These are phyloP conservation scores for Rhynchosporium graminicola DNA, from an alignment of 2,329 filamentous ascomycete genomes.

Conservation along the genomic window DNA sequence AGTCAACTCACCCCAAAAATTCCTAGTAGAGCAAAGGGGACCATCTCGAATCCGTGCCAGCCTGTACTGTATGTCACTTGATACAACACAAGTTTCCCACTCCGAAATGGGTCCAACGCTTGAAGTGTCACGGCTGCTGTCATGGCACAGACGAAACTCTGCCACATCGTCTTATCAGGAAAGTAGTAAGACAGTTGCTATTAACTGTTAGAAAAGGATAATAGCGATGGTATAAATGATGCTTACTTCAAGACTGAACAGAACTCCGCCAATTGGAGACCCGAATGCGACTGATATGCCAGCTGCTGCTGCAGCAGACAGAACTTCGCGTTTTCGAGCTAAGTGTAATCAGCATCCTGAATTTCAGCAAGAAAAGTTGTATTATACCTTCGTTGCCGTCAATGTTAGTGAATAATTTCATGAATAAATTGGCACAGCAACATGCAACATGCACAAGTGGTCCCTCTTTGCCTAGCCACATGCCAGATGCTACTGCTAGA, in stretches of 20 bases:
- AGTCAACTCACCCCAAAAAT: conserved; percentile 65
- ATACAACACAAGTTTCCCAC: conserved; percentile 92
- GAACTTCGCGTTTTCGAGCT: conserved; percentile 90
- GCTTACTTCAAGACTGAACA: conserved; percentile 86
- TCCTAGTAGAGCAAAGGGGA: conserved; percentile 84
- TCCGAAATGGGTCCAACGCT: conserved; percentile 90
- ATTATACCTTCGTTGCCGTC: conserved; percentile 78
- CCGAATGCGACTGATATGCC: conserved; percentile 63
- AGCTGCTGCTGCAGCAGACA: conserved; percentile 82
- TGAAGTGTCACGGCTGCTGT: conserved; percentile 94
- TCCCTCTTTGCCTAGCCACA: conserved; percentile 97
- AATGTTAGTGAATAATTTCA: conserved; percentile 81
- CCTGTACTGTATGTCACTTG: conserved; percentile 89
- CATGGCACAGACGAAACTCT: conserved; percentile 98
- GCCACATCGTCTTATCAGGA: conserved; percentile 99
- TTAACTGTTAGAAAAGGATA: conserved; percentile 20
- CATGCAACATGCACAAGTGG: conserved; percentile 95
- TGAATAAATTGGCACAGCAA: conserved; percentile 92
- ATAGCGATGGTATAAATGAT: background rate
- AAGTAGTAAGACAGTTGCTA: conserved; percentile 97
- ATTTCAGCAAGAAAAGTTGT: conserved; percentile 21
- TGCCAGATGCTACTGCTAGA: conserved; percentile 86
- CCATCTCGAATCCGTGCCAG: conserved; percentile 93
- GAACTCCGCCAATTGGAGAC: conserved; percentile 80
- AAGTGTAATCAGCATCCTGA: conserved; percentile 35